Evolutionary conservation across 495 filamentous ascomycete species (phyloP).

Genomic region (Parachaetomium inaequale): DNA sequence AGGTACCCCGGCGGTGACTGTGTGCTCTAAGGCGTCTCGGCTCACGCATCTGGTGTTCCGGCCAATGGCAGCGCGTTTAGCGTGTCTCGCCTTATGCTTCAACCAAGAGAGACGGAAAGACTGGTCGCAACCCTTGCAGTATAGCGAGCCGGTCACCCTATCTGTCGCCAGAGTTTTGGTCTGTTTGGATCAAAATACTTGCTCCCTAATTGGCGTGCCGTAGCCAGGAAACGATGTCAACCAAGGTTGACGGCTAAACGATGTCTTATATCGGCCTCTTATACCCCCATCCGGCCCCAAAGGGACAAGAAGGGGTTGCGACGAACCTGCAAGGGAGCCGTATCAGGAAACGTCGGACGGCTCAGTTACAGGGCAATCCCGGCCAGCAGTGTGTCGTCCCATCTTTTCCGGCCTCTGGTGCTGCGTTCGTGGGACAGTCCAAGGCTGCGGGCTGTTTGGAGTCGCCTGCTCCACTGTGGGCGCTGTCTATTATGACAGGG

Average conservation of each 20-base stretch:
- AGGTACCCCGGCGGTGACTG: constrained; percentile 2
- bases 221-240: constrained; percentile 22
- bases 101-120: constrained; percentile 18
- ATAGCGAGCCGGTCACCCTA: constrained; percentile 19
- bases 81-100: constrained; percentile 13
- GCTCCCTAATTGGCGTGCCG: constrained; percentile 19
- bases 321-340: constrained; percentile 24
- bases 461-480: not conserved
- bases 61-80: constrained; percentile 18
- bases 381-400: constrained; percentile 16
- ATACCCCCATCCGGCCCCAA: constrained; percentile 28
- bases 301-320: constrained; percentile 21
- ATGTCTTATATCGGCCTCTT: constrained; percentile 22
- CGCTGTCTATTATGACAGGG: constrained; percentile 1
- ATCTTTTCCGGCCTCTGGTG: constrained; percentile 18
- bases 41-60: constrained; percentile 1
- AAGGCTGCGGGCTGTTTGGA: not conserved
- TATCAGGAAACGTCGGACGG: constrained; percentile 29
- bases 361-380: constrained; percentile 27
- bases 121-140: constrained; percentile 22
- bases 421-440: not conserved
- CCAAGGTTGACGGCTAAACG: constrained; percentile 34
- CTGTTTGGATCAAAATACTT: constrained; percentile 23
- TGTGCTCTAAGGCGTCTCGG: constrained; percentile 2
- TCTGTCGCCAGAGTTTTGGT: constrained; percentile 18